Base-by-base conservation (phyloP, 2,329 filamentous ascomycete genomes). In the Alternaria arborescens region DNA sequence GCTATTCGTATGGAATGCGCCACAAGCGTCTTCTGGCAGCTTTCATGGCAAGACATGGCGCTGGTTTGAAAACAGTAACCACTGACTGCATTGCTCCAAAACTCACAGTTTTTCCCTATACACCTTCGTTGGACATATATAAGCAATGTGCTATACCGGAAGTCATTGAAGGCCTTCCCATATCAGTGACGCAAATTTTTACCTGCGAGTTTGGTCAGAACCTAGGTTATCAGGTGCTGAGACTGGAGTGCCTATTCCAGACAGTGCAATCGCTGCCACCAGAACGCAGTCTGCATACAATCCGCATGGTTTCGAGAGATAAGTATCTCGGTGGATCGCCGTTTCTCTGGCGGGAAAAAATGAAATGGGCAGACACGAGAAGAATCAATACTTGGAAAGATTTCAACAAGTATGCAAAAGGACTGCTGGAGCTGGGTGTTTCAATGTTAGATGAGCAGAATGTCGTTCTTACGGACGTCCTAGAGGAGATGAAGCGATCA, bases 31-130 rank as follows among this genome's bases (percentile, higher is more conserved):
- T 20, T 41, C 22, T 55, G 18, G n/a, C 34, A 5, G 26, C 32
- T 11, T 55, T 55, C 5, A 55, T 55, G 43, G 22, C 43, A 8
- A 48, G n/a, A 24, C 44, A 55, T n/a, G 43, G 53, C 16, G 12
- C 28, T 18, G 38, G 38, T 16, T 40, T 55, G 24, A 50, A 24
- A 26, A 55, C 18, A 7, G 20, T 55, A 20, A 22, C 6, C 10
- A 4, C 38, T 12, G 32, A 50, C 20, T 12, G 38, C 14, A 50
- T 8, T 24, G 5, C 20, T 11, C 44, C 28, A 34, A 22, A n/a
- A 12, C 34, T 38, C 34, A 4, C 12, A 16, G 10, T 50, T 14
- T 50, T 38, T 38, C 18, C 32, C 10, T 11, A 50, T 22, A 50
- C 46, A 50, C 34, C 46, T 4, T 26, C 12, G 24, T n/a, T 50